Evolutionary conservation across 495 filamentous ascomycete species (phyloP).

Genomic region (Xylaria venustula): DNA sequence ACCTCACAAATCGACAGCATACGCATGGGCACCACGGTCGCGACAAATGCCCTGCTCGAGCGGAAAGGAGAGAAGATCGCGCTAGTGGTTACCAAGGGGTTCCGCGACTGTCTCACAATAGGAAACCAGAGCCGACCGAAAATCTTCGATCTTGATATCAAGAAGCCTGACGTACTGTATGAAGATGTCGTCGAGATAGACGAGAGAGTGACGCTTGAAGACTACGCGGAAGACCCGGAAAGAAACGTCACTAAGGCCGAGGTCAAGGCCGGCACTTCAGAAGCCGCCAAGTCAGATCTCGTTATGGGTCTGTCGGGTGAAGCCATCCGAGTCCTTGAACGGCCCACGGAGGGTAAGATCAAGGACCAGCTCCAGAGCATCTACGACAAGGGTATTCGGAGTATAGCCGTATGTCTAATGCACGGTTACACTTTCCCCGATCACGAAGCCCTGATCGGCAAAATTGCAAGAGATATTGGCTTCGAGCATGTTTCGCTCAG

Average conservation of each 20-base stretch:
- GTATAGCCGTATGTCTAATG: slow-evolving; percentile 77
- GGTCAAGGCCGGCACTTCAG: slow-evolving; percentile 44
- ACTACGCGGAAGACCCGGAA: slow-evolving; percentile 80
- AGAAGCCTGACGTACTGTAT: slow-evolving; percentile 77
- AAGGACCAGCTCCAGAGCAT: slow-evolving; percentile 55
- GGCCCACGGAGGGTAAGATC: slow-evolving; percentile 55
- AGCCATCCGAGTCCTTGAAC: slow-evolving; percentile 62
- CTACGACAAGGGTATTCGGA: slow-evolving; percentile 61
- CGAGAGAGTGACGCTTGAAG: slow-evolving; percentile 83
- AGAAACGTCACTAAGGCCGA: slow-evolving; percentile 51
- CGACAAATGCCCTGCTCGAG: slow-evolving; percentile 86
- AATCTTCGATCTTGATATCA: slow-evolving; percentile 81
- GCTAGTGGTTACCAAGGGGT: slow-evolving; percentile 88
- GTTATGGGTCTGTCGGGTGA: slow-evolving; percentile 69
- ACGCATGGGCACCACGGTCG: slow-evolving; percentile 88
- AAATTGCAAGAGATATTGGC: slow-evolving; percentile 67
- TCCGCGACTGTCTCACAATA: slow-evolving; percentile 86
- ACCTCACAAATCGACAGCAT: slow-evolving; percentile 81
- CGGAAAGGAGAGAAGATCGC: slow-evolving; percentile 91
- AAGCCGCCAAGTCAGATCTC: slow-evolving; percentile 48
- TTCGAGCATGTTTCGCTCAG: slow-evolving; percentile 74
- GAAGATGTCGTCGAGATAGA: slow-evolving; percentile 74
- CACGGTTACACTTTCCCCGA: slow-evolving; percentile 78
- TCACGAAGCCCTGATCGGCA: slow-evolving; percentile 68
- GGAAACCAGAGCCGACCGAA: slow-evolving; percentile 81